These are phyloP conservation scores for Candida pseudofarinosa DNA, from an alignment of 805 yeast genomes.

Conservation along the genomic window DNA sequence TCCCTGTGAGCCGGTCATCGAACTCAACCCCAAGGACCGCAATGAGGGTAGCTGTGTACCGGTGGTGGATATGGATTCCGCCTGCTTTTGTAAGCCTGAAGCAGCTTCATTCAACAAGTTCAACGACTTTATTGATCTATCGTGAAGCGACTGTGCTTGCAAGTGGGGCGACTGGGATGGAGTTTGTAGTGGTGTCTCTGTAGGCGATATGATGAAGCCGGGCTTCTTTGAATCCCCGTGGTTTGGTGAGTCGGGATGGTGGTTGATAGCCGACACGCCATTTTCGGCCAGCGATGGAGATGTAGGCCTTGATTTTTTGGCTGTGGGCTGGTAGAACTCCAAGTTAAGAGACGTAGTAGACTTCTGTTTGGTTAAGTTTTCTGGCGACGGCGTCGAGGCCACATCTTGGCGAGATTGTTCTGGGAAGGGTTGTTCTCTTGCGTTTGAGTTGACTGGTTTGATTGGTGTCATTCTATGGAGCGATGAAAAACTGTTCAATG, in stretches of 20 bases:
- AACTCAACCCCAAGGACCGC: slow-evolving; percentile 14
- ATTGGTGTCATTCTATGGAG: slow-evolving; percentile 44
- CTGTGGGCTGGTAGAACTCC: slow-evolving; percentile 28
- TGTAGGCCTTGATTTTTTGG: slow-evolving; percentile 45
- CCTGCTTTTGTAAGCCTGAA: slow-evolving; percentile 22
- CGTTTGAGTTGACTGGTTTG: slow-evolving; percentile 14
- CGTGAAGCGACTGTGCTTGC: slow-evolving; percentile 19
- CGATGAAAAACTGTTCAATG: slow-evolving; percentile 20
- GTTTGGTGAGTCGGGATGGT: slow-evolving; percentile 3
- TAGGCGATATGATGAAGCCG: slow-evolving; percentile 31
- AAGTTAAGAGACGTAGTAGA: slow-evolving; percentile 33
- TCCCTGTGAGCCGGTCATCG: neutral
- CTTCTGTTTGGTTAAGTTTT: slow-evolving; percentile 20
- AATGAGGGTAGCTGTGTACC: slow-evolving; percentile 43
- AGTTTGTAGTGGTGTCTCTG: slow-evolving; percentile 48
- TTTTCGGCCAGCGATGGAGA: slow-evolving; percentile 31
- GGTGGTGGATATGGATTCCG: slow-evolving; percentile 32
- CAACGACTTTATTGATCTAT: slow-evolving; percentile 12
- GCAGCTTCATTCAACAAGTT: slow-evolving; percentile 20
- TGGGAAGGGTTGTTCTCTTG: slow-evolving; percentile 3
- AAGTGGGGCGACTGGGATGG: slow-evolving; percentile 48
- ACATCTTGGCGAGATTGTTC: slow-evolving; percentile 7
- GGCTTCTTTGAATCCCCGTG: slow-evolving; percentile 9
- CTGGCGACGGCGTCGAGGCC: slow-evolving; percentile 21
- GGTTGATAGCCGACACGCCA: slow-evolving; percentile 1